A percentile compares a stretch with the other conserved stretches of the same genome.
Evolutionary conservation across 805 yeast species (phyloP).

Genomic region (Candida anglica): DNA sequence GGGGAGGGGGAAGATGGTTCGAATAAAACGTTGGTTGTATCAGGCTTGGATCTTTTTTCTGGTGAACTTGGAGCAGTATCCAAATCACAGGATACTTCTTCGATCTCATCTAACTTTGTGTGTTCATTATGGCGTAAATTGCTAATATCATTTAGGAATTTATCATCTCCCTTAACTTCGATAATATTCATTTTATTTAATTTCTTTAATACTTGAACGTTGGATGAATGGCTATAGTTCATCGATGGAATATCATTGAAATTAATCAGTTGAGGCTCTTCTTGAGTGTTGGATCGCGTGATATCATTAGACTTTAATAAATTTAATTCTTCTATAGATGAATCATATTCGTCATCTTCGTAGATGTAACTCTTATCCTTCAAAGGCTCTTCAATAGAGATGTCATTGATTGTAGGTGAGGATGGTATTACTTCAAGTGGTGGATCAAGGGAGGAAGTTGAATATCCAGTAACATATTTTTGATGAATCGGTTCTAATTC

Average conservation of each 20-base stretch:
- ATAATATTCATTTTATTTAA: neutral
- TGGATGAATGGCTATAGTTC: no score
- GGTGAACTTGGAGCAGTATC: no score
- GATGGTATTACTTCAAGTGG: no score
- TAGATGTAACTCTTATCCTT: slow-evolving; percentile 9
- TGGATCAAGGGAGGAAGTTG: no score
- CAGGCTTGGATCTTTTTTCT: no score
- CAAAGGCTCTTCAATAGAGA: slow-evolving; percentile 1
- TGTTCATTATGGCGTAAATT: slow-evolving; percentile 4
- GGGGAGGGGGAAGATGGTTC: neutral
- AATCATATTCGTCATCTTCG: slow-evolving; percentile 11
- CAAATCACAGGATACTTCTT: neutral
- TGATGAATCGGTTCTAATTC: no score
- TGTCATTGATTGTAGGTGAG: slow-evolving; percentile 8
- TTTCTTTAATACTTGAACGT: no score
- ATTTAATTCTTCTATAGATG: slow-evolving; percentile 12
- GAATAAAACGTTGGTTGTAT: no score
- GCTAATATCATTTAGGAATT: slow-evolving; percentile 2
- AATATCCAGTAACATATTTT: no score
- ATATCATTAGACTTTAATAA: slow-evolving; percentile 22
- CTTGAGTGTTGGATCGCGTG: slow-evolving; percentile 13
- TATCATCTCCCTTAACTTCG: slow-evolving; percentile 9
- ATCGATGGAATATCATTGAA: no score
- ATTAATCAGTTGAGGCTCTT: no score
- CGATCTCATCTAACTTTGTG: neutral